Percentiles rank a stretch among this genome's conserved stretches.
Conservation (phyloP, 257 asterid species). For the Capsicum pubescens region DNA sequence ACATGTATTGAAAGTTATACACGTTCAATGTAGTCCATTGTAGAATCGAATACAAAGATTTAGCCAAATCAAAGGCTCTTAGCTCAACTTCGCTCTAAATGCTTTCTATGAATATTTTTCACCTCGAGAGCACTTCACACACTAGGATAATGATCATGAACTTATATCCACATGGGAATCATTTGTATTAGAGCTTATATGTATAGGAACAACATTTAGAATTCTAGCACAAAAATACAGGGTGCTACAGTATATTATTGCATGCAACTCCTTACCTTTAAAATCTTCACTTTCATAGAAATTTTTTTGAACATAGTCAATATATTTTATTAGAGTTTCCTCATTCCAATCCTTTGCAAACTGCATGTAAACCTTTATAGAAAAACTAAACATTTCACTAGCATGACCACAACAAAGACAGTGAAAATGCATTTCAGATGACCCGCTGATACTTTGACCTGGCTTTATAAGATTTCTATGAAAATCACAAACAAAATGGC, state of each 20-base stretch:
- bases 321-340: slow-evolving; percentile 73
- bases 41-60: too few relatives aligned
- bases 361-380: slow-evolving; percentile 75
- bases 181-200: too few relatives aligned
- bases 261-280: slow-evolving; percentile 75
- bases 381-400: slow-evolving; percentile 94
- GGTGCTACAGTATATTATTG: background rate
- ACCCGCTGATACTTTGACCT: slow-evolving; percentile 64
- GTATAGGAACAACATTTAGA: too few relatives aligned
- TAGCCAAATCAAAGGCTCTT: too few relatives aligned
- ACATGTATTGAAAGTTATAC: too few relatives aligned
- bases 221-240: too few relatives aligned
- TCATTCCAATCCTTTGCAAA: slow-evolving; percentile 80
- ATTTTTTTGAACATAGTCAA: slow-evolving; percentile 75
- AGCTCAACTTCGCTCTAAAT: too few relatives aligned
- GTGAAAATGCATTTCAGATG: slow-evolving; percentile 86
- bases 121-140: too few relatives aligned
- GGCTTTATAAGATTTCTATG: slow-evolving; percentile 71
- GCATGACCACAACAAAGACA: slow-evolving; percentile 90
- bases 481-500: slow-evolving; percentile 87
- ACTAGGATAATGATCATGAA: too few relatives aligned
- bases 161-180: too few relatives aligned
- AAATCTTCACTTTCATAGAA: slow-evolving; percentile 81
- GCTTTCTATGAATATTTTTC: too few relatives aligned
- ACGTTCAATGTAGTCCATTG: too few relatives aligned